phyloP scores from a whole-genome alignment of 2,329 filamentous ascomycete genomes.

The Pseudopithomyces chartarum region DNA sequence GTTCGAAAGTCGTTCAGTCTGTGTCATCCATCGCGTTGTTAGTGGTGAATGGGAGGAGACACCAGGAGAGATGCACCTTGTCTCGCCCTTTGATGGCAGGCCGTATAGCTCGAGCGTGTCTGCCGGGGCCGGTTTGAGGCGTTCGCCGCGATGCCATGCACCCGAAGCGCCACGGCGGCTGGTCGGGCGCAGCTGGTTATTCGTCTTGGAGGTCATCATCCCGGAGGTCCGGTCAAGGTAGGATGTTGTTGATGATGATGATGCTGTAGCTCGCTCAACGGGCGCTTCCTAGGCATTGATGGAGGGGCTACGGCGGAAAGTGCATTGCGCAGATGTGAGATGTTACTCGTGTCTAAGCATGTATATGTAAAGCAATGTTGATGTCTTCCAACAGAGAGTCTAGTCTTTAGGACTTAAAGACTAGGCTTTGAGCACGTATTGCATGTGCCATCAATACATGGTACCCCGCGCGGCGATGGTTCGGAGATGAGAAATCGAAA shows the following conservation, averaged over 20 bases:
- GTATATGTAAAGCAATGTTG: neutral
- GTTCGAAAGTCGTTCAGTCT: conserved; percentile 67
- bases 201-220: conserved; percentile 32
- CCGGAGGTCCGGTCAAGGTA: neutral
- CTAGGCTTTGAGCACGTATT: neutral
- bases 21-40: neutral
- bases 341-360: neutral
- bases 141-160: conserved; percentile 37
- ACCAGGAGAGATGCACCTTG: conserved; percentile 61
- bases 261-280: neutral
- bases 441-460: conserved; percentile 13
- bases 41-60: neutral
- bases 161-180: conserved; percentile 45
- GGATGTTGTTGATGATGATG: conserved; percentile 1
- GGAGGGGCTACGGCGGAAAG: conserved; percentile 9
- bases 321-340: neutral
- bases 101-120: conserved; percentile 84
- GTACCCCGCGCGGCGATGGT: conserved; percentile 31
- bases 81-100: conserved; percentile 89
- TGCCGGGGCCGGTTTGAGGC: conserved; percentile 71
- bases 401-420: too few relatives aligned
- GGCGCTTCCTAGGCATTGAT: conserved; percentile 2
- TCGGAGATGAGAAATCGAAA: conserved; percentile 25
- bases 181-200: conserved; percentile 39
- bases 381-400: neutral